phyloP scores from a whole-genome alignment of 108 stramenopile species.

The Stephanodiscus triporus region DNA sequence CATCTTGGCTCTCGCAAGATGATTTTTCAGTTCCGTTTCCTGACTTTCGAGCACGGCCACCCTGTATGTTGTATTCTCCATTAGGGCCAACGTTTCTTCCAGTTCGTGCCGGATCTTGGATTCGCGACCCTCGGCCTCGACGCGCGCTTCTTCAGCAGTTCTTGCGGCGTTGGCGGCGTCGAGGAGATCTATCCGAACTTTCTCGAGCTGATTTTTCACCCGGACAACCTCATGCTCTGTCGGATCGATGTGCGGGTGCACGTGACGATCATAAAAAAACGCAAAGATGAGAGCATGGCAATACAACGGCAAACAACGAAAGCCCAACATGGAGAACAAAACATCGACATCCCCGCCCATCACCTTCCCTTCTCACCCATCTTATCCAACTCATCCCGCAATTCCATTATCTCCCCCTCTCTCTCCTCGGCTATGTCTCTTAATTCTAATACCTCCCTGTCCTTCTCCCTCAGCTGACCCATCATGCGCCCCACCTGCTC shows the following conservation, averaged over 20 bases:
- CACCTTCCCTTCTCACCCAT: slow-evolving; percentile 14
- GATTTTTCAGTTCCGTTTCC: slow-evolving; percentile 22
- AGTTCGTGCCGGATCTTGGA: slow-evolving; percentile 16
- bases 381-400: slow-evolving; percentile 20
- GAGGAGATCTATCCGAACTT: slow-evolving; percentile 47
- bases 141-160: slow-evolving; percentile 46
- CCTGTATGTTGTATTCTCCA: slow-evolving; percentile 24
- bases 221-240: slow-evolving; percentile 45
- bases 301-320: neutral
- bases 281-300: neutral
- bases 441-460: slow-evolving; percentile 34
- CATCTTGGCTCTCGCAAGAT: slow-evolving; percentile 1
- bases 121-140: slow-evolving; percentile 35
- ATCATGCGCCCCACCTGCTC: slow-evolving; percentile 33
- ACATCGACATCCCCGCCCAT: too few relatives aligned
- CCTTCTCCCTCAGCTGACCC: slow-evolving; percentile 30
- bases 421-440: slow-evolving; percentile 9
- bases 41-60: slow-evolving; percentile 25
- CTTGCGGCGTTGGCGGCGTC: slow-evolving; percentile 43
- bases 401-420: slow-evolving; percentile 33
- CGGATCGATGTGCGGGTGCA: neutral
- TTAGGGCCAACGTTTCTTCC: slow-evolving; percentile 19
- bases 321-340: neutral
- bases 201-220: slow-evolving; percentile 43
- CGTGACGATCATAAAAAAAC: neutral